phyloP scores from a whole-genome alignment of 176 grass and related monocot genomes.

The Hordeum vulgare region DNA sequence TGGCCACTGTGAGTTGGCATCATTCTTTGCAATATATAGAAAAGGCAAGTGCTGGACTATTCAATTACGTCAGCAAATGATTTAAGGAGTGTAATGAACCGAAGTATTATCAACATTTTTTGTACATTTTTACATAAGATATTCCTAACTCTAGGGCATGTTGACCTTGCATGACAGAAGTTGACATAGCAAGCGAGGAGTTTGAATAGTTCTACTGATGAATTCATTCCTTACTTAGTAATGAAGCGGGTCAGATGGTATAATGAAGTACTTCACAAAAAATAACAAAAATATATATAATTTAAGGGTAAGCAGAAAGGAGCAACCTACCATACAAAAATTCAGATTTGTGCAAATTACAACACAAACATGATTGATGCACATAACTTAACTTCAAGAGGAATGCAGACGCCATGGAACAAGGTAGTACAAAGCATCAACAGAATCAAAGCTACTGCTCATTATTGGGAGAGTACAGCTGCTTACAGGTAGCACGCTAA shows the following conservation, averaged over 20 bases:
- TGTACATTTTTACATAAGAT: background rate
- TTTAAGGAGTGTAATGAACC: background rate
- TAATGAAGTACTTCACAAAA: background rate
- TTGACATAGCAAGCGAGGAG: background rate
- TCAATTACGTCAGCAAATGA: background rate
- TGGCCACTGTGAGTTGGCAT: conserved; percentile 6
- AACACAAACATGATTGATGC: background rate
- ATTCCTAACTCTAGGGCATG: background rate
- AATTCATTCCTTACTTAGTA: background rate
- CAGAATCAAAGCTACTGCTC: background rate
- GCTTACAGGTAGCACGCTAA: background rate
- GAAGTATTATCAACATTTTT: background rate
- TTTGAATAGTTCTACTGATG: background rate
- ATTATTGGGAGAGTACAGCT: conserved; percentile 1
- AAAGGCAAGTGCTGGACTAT: background rate
- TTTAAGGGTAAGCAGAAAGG: background rate
- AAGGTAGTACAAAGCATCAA: background rate
- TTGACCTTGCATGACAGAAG: background rate
- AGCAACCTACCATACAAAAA: background rate
- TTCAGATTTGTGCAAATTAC: background rate
- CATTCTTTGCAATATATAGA: conserved; percentile 11
- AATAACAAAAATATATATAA: background rate
- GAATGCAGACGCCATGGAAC: background rate
- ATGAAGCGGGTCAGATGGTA: background rate
- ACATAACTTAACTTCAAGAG: background rate